Base-by-base conservation (phyloP, 352 stramenopile genomes). In the Phytophthora brassicae region DNA sequence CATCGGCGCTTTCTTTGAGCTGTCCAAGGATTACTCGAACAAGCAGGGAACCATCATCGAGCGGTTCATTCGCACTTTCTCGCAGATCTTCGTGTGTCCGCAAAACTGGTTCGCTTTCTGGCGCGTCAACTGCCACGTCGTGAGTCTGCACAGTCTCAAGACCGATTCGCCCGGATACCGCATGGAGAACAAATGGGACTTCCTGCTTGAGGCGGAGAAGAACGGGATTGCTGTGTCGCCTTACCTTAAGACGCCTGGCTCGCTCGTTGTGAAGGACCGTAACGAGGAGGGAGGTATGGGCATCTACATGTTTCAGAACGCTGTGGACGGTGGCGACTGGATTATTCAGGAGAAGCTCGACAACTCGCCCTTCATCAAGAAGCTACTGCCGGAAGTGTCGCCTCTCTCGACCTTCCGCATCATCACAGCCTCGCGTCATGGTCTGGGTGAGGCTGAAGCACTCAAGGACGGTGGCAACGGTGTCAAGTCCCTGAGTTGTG, bases 111-210 rank as follows among this genome's bases (percentile, higher is more conserved):
- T 99, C 63, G 87, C 70, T 31, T 98, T 98, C 66, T 99, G 97
- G 97, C 84, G 96, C 38, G 65, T 99, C 31, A 99, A 99, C 75
- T 98, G 86, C 71, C 86, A 95, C 65, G 80, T 98, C 43, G 93
- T 97, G 53, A 97, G 92, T 64, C 82, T 97, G 58, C 96, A 99
- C 84, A 90, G 92, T 45, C 81, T 97, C 36, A 86, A 98, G 59
- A 98, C 90, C 35, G 79, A 96, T 66, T 96, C 90, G 14, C 66
- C 79, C 2, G 93, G 89, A 45, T 99, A 99, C 74, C 64, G 86
- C 47, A 98, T 98, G 91, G 96, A 99, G 76, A 98, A 99, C 81
- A 99, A 99, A 79, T 99, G 96, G 96, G 97, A 97, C 52, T 99
- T 99, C 68, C 72, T 99, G 2, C 70, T 97, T 29, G 82, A 98